A percentile compares a stretch with the other conserved stretches of the same genome.
These are phyloP conservation scores for Xanthoconium stramineum DNA, from an alignment of 768 basidiomycete species.

Conservation along the genomic window DNA sequence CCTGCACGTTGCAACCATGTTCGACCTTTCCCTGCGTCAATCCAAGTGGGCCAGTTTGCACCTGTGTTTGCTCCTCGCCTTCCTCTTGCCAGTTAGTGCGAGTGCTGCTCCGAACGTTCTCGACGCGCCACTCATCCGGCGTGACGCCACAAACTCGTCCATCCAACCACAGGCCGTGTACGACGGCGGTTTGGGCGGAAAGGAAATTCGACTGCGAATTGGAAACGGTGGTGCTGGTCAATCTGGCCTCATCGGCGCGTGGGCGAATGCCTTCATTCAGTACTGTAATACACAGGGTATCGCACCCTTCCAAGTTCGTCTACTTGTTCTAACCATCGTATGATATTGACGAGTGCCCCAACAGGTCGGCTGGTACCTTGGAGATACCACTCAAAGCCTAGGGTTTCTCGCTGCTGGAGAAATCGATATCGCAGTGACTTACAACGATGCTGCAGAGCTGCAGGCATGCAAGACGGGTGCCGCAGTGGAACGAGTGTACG, in stretches of 20 bases:
- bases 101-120: not conserved
- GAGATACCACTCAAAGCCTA: constrained; percentile 53
- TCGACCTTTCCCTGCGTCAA: not conserved
- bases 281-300: constrained; percentile 5
- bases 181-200: constrained; percentile 36
- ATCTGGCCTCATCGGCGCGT: constrained; percentile 45
- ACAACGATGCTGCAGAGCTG: constrained; percentile 49
- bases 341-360: not conserved
- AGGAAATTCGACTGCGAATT: constrained; percentile 40
- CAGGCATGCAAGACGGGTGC: constrained; percentile 31
- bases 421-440: constrained; percentile 51
- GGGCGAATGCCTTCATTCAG: constrained; percentile 47
- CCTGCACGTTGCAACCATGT: not conserved
- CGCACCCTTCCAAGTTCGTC: not conserved
- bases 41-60: not conserved
- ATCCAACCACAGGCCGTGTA: constrained; percentile 32
- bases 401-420: constrained; percentile 37
- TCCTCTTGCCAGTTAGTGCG: not conserved
- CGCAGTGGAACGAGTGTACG: constrained; percentile 38
- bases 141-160: constrained; percentile 2
- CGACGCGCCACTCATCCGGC: not conserved
- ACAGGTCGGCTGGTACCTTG: constrained; percentile 55
- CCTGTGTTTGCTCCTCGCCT: not conserved
- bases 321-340: constrained; percentile 13
- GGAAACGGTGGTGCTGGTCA: constrained; percentile 55